These are phyloP conservation scores for Desmodesmus armatus DNA, from an alignment of 139 green algal genomes.

Conservation along the genomic window DNA sequence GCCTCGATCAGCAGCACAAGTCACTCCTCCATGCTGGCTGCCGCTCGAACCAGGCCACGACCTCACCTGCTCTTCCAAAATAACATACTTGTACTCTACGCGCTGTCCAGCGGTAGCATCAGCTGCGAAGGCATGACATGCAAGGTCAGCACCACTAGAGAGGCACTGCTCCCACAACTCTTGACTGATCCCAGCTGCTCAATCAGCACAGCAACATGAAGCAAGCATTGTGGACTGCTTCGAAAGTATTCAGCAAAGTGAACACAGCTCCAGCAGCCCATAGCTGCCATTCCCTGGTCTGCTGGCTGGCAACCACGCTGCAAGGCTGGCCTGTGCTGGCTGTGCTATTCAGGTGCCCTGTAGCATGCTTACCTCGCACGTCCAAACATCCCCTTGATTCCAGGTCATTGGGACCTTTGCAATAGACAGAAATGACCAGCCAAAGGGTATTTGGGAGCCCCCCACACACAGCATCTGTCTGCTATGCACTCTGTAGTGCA, in stretches of 20 bases:
- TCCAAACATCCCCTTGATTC: conserved; percentile 88
- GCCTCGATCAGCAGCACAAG: no score
- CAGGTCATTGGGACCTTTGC: conserved; percentile 93
- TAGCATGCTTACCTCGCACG: conserved; percentile 73
- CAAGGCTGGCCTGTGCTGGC: neutral
- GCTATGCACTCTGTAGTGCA: conserved; percentile 89
- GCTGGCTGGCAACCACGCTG: neutral
- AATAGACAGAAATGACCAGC: conserved; percentile 95
- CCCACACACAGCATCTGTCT: conserved; percentile 94
- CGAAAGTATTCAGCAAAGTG: no score
- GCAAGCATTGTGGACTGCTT: no score
- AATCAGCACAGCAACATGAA: no score
- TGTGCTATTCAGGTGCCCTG: neutral
- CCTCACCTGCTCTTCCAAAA: conserved; percentile 91
- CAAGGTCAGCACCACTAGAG: neutral
- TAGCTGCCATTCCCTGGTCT: neutral
- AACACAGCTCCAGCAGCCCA: neutral
- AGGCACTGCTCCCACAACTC: no score
- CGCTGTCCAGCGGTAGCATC: conserved; percentile 83
- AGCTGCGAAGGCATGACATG: conserved; percentile 66
- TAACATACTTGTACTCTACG: conserved; percentile 96
- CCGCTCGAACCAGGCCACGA: no score
- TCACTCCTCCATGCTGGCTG: no score
- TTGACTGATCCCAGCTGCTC: no score
- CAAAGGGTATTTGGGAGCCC: conserved; percentile 83